Conservation (phyloP, 371 early-diverging fungal genomes). For the Apophysomyces trapeziformis region DNA sequence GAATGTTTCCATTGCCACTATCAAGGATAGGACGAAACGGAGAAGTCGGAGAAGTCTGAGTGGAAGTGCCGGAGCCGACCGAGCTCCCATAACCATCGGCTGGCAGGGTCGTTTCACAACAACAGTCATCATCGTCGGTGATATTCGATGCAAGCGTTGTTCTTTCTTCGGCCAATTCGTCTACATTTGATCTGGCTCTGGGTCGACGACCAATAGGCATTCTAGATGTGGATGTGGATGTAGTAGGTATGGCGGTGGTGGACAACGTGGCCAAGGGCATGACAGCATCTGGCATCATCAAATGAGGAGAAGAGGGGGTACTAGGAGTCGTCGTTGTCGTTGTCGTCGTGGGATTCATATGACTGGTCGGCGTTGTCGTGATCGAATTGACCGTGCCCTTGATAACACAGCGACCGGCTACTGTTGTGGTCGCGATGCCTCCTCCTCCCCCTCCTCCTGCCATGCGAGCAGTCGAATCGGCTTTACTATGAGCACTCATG, state of each 20-base stretch:
- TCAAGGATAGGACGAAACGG: neutral
- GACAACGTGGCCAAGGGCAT: neutral
- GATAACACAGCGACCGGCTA: no score
- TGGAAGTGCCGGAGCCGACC: constrained; percentile 16
- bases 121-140: neutral
- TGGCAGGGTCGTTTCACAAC: neutral
- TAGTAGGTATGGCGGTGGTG: neutral
- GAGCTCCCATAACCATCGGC: constrained; percentile 12
- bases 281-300: neutral
- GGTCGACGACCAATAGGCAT: neutral
- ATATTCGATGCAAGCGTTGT: neutral
- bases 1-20: neutral
- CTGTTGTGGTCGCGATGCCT: no score
- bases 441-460: no score
- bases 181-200: neutral
- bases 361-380: neutral
- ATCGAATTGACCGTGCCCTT: constrained; percentile 23
- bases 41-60: neutral
- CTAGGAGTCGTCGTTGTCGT: no score
- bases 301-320: constrained; percentile 17
- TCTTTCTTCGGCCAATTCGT: neutral
- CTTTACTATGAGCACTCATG: neutral
- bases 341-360: no score
- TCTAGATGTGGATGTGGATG: neutral
- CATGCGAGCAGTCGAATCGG: no score